Evolutionary conservation across 208 protist genomes (phyloP).

Genomic region (Trypanosoma caninum): DNA sequence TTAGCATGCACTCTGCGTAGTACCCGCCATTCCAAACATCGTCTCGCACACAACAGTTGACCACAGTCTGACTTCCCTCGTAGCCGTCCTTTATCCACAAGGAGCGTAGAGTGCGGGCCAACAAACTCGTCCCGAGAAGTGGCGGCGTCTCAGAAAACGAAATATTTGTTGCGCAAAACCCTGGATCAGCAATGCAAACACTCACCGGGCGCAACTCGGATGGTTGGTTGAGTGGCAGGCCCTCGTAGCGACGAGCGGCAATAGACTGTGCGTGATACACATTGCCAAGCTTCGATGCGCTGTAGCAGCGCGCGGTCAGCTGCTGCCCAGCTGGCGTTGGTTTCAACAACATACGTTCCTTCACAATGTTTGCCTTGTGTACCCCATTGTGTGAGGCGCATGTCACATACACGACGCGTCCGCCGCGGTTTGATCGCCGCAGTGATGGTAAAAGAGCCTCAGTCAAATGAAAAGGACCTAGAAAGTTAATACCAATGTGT

Average conservation of each 20-base stretch:
- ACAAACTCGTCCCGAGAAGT: conserved; percentile 39
- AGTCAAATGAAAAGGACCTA: conserved; percentile 78
- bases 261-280: conserved; percentile 77
- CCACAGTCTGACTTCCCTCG: conserved; percentile 72
- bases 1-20: conserved; percentile 69
- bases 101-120: conserved; percentile 59
- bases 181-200: conserved; percentile 64
- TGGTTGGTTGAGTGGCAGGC: conserved; percentile 52
- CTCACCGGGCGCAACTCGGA: conserved; percentile 65
- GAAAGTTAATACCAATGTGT: conserved; percentile 80
- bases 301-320: conserved; percentile 70
- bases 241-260: conserved; percentile 64
- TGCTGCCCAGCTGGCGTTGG: conserved; percentile 39
- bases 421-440: conserved; percentile 36
- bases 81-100: conserved; percentile 68
- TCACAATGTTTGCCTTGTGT: conserved; percentile 46
- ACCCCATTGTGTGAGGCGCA: conserved; percentile 77
- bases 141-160: conserved; percentile 27
- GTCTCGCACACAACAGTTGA: conserved; percentile 67
- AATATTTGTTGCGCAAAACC: conserved; percentile 61
- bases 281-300: conserved; percentile 80
- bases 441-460: conserved; percentile 74
- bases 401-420: conserved; percentile 75
- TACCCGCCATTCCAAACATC: conserved; percentile 64
- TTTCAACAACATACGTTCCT: conserved; percentile 58